Base-by-base conservation (phyloP, 345 rosid genomes). In the Alliaria petiolata region DNA sequence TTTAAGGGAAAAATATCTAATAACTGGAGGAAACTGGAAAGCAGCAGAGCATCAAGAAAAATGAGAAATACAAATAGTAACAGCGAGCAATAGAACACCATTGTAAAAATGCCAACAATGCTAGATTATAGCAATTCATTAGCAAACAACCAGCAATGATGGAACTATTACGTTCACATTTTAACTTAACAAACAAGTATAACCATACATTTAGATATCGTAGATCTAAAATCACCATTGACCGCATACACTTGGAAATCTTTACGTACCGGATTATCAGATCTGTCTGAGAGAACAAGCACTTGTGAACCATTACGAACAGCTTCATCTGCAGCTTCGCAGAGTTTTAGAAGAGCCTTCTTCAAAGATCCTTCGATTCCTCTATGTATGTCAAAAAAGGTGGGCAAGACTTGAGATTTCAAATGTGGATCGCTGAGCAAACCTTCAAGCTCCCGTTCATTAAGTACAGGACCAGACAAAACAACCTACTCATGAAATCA, bases 301-400 rank as follows among this genome's bases (percentile, higher is more conserved):
- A 95, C 82, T 76, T 91, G 93, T 26, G 95, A 89, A 75, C 99
- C 99, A 81, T 80, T 89, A 52, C 90, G 86, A 85, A 95, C 99
- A 51, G 97, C 99, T 58, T 89, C 99, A 85, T 89, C 99, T 63
- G 99, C 97, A 74, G 89, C 91, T 74, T 89, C 99, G 77, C 99
- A 95, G 58, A 95, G 96, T 77, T 75, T 89, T 67, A 61, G 20
- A 52, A 95, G 83, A 63, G 81, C 85, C 81, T 76, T 86, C 69
- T 88, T 90, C 78, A 95, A 74, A 69, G 99, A 89, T 64, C 97
- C 93, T 62, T 95, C 99, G 70, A 88, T 50, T 62, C 97, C 99
- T 81, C 88, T 91, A 57, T 86, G 90, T 78, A 95, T 95, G 78
- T 95, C 97, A 74, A 91, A 95, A 85, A 86, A 91, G 47, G 89